Evolutionary conservation across 2,329 filamentous ascomycete genomes (phyloP).

Genomic region (Ophiosphaerella herpotricha): DNA sequence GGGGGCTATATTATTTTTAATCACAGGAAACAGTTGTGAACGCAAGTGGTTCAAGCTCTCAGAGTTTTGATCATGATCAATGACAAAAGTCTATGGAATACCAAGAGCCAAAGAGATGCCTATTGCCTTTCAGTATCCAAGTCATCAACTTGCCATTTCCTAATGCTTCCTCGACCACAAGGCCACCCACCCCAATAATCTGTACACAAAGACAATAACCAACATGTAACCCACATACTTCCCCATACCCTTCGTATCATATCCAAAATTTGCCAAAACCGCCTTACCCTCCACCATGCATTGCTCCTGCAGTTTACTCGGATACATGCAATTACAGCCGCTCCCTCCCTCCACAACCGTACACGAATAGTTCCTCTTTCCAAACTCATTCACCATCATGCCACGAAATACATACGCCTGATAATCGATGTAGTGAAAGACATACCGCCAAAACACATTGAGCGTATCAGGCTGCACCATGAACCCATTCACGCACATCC

Average conservation of each 20-base stretch:
- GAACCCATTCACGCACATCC: constrained; percentile 87
- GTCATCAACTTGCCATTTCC: constrained; percentile 1
- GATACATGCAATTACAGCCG: constrained; percentile 72
- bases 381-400: constrained; percentile 93
- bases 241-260: constrained; percentile 64
- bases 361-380: constrained; percentile 66
- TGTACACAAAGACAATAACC: constrained; percentile 74
- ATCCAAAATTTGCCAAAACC: constrained; percentile 73
- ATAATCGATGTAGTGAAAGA: constrained; percentile 88
- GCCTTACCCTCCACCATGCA: constrained; percentile 73
- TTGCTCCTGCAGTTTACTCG: constrained; percentile 62
- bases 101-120: not conserved
- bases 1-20: constrained; percentile 9
- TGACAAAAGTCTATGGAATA: not conserved
- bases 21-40: not conserved
- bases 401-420: constrained; percentile 85
- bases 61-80: not conserved
- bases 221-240: constrained; percentile 79
- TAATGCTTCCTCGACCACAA: constrained; percentile 51
- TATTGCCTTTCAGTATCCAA: not conserved
- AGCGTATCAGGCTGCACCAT: constrained; percentile 73
- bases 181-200: constrained; percentile 69
- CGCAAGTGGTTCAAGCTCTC: no score
- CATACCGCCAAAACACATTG: constrained; percentile 85
- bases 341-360: constrained; percentile 22